phyloP scores from a whole-genome alignment of 306 rosid species.

The Sicyos edulis region DNA sequence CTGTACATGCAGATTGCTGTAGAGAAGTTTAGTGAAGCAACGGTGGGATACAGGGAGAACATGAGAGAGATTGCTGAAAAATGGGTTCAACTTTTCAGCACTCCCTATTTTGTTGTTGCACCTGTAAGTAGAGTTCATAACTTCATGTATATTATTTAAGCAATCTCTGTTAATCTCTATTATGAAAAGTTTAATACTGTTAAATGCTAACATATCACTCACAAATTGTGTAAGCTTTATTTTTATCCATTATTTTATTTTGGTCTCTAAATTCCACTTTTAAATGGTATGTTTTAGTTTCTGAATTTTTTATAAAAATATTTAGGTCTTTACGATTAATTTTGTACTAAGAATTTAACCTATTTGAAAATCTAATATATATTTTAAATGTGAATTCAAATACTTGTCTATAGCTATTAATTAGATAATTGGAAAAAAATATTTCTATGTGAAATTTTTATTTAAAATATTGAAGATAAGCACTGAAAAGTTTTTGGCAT shows the following conservation, averaged over 20 bases:
- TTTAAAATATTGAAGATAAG: neutral
- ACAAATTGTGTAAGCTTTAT: neutral
- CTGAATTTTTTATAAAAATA: neutral
- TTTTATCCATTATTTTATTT: neutral
- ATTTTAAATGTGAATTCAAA: neutral
- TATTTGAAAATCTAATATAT: neutral
- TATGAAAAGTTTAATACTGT: neutral
- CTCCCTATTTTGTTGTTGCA: slow-evolving; percentile 72
- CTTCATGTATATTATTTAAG: slow-evolving; percentile 5
- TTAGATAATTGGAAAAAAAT: neutral
- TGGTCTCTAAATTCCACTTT: neutral
- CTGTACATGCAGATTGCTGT: slow-evolving; percentile 55
- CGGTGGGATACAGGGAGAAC: slow-evolving; percentile 71
- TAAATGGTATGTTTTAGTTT: neutral
- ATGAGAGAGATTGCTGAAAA: slow-evolving; percentile 57
- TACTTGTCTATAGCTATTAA: neutral
- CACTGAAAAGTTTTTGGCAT: no score
- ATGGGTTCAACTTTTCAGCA: slow-evolving; percentile 85
- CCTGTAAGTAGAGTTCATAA: slow-evolving; percentile 59
- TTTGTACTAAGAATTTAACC: neutral
- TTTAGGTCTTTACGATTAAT: neutral
- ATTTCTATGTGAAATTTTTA: neutral
- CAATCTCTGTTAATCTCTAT: neutral
- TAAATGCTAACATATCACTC: neutral
- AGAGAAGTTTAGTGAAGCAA: slow-evolving; percentile 96